Base-by-base conservation (phyloP, 176 grass and related monocot genomes). In the Raddia distichophylla region DNA sequence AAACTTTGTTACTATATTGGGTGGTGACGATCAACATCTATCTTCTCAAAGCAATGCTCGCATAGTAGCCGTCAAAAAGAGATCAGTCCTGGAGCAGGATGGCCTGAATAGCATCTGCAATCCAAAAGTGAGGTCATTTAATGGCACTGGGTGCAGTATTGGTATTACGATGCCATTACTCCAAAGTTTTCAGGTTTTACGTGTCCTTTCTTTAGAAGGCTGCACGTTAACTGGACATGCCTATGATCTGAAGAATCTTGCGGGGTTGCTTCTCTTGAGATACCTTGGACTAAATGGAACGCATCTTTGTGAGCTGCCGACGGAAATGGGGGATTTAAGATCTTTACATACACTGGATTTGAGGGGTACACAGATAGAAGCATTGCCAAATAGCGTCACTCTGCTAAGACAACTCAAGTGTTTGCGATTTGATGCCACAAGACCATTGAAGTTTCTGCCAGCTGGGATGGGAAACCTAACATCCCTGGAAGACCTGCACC, bases 291-390 rank as follows among this genome's bases (percentile, higher is more conserved):
- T 83, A 7, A 0, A 0, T 51, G 5, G 58, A 20, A 46, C 4
- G 11, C 1, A 0, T 54, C 9, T 65, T 13, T 1, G 7, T 4
- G 14, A 62, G 40, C 27, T 83, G 3, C 56, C 70, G 4, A 14
- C 13, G 44, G 7, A 76, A 63, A 43, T 83, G 3, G 73, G 81
- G 7, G 11, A 27, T 35, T 10, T 83, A n/a, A 33, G 27, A 43
- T 75, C 1, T 8, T 83, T 83, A 49, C 55, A 83, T 33, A 75
- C 57, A 16, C 56, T 83, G 4, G 20, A 83, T 6, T 52, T 83
- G 43, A 5, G 0, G 4, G 8, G 0, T 4, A 74, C 9, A 1
- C 0, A 12, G 1, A 10, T 73, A 63, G 0, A 17, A 11, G 43
- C 1, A 64, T 7, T 83, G 44, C 69, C 81, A 37, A 0, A 12